These are phyloP conservation scores for Inga leiocalycina DNA, from an alignment of 306 rosid genomes.

Conservation along the genomic window DNA sequence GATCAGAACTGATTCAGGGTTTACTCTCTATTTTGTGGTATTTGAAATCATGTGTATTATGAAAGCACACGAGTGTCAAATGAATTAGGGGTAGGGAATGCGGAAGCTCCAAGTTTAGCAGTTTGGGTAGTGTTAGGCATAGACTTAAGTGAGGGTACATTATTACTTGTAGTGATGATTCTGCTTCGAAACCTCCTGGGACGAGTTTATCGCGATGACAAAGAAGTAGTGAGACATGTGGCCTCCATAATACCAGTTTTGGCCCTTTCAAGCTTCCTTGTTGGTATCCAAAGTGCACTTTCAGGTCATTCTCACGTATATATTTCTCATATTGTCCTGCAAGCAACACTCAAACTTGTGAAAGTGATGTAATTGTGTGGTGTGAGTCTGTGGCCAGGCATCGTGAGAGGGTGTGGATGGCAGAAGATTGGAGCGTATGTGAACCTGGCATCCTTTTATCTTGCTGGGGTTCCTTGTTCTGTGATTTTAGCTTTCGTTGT, in stretches of 20 bases:
- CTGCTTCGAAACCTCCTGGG: constrained; percentile 59
- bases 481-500: background rate
- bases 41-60: background rate
- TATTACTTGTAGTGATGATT: constrained; percentile 40
- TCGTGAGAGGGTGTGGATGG: constrained; percentile 68
- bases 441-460: constrained; percentile 56
- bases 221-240: constrained; percentile 47
- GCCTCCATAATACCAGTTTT: constrained; percentile 56
- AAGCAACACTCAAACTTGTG: constrained; percentile 26
- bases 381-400: constrained; percentile 33
- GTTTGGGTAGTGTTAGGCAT: background rate
- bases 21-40: background rate
- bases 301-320: constrained; percentile 38
- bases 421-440: constrained; percentile 65
- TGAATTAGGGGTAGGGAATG: background rate
- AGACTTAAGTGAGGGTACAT: constrained; percentile 10
- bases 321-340: background rate
- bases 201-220: constrained; percentile 46
- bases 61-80: background rate
- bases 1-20: background rate
- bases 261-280: constrained; percentile 42
- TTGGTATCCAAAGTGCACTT: constrained; percentile 49
- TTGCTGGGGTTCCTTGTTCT: constrained; percentile 52
- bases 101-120: background rate
- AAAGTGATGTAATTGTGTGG: background rate